These are phyloP conservation scores for Corylus avellana DNA, from an alignment of 306 rosid genomes.

Conservation along the genomic window DNA sequence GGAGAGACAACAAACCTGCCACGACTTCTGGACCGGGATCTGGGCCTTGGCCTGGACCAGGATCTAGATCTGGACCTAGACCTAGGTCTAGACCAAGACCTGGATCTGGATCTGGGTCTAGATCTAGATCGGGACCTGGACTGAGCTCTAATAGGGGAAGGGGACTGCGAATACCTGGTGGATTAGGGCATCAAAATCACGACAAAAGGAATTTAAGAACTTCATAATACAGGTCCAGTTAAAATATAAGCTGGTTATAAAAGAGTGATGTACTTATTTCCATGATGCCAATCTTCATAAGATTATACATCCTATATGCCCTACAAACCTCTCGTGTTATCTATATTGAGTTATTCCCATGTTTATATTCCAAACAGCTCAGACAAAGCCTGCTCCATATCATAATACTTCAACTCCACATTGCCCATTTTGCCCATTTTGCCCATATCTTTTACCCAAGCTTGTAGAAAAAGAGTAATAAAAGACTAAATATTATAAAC, in stretches of 20 bases:
- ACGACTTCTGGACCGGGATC: slow-evolving; percentile 71
- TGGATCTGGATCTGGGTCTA: slow-evolving; percentile 56
- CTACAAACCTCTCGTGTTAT: background rate
- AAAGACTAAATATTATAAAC: background rate
- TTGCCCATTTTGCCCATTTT: background rate
- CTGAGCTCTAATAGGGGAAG: slow-evolving; percentile 79
- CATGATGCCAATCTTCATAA: background rate
- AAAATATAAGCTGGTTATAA: background rate
- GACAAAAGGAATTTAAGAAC: background rate
- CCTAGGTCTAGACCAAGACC: slow-evolving; percentile 55
- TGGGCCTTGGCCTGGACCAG: slow-evolving; percentile 61
- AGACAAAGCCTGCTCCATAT: background rate
- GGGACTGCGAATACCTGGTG: slow-evolving; percentile 73
- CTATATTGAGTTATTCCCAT: background rate
- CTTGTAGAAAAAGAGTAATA: background rate
- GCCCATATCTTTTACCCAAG: background rate
- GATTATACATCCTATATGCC: background rate
- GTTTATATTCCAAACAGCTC: background rate
- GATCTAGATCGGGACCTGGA: slow-evolving; percentile 62
- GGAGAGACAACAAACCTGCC: slow-evolving; percentile 70
- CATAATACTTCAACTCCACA: background rate
- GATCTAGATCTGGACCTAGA: slow-evolving; percentile 60
- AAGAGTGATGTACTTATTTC: background rate
- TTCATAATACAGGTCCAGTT: slow-evolving; percentile 3
- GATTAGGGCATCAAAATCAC: background rate